Evolutionary conservation across 2,329 filamentous ascomycete species (phyloP).

Genomic region (Colletotrichum tofieldiae): DNA sequence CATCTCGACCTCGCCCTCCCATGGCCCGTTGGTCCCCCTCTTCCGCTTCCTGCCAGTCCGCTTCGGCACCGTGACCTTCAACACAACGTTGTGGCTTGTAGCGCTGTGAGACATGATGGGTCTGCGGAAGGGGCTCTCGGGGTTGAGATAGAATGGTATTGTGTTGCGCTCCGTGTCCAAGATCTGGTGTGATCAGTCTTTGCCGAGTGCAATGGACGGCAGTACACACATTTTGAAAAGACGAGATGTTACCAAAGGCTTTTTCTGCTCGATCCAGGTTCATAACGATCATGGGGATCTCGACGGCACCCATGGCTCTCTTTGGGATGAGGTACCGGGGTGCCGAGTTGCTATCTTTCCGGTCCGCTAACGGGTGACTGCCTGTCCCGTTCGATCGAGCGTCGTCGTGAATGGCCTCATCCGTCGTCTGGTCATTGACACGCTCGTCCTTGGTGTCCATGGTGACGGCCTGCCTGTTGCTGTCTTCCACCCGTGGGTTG

Average conservation of each 20-base stretch:
- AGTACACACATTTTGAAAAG: slow-evolving; percentile 56
- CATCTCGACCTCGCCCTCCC: slow-evolving; percentile 61
- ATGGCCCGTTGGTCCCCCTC: slow-evolving; percentile 80
- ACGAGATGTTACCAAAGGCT: slow-evolving; percentile 58
- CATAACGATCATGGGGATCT: slow-evolving; percentile 61
- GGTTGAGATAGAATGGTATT: slow-evolving; percentile 82
- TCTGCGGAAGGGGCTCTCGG: slow-evolving; percentile 83
- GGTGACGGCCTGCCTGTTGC: slow-evolving; percentile 11
- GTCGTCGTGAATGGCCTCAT: slow-evolving; percentile 6
- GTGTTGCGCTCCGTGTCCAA: slow-evolving; percentile 66
- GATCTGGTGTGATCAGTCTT: slow-evolving; percentile 52
- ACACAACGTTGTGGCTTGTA: slow-evolving; percentile 84
- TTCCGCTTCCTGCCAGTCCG: slow-evolving; percentile 90
- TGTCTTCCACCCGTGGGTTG: slow-evolving; percentile 4
- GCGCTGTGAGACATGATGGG: slow-evolving; percentile 84
- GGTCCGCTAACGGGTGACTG: background rate
- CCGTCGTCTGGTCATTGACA: slow-evolving; percentile 4
- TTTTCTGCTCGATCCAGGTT: slow-evolving; percentile 60
- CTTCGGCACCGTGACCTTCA: slow-evolving; percentile 90
- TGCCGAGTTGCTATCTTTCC: slow-evolving; percentile 29
- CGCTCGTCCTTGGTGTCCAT: slow-evolving; percentile 32
- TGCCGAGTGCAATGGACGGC: background rate
- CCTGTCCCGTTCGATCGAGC: background rate
- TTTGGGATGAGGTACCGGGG: slow-evolving; percentile 53
- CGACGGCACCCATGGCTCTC: slow-evolving; percentile 57